Evolutionary conservation across 2,329 filamentous ascomycete genomes (phyloP).

Genomic region (Aspergillus costaricaensis): DNA sequence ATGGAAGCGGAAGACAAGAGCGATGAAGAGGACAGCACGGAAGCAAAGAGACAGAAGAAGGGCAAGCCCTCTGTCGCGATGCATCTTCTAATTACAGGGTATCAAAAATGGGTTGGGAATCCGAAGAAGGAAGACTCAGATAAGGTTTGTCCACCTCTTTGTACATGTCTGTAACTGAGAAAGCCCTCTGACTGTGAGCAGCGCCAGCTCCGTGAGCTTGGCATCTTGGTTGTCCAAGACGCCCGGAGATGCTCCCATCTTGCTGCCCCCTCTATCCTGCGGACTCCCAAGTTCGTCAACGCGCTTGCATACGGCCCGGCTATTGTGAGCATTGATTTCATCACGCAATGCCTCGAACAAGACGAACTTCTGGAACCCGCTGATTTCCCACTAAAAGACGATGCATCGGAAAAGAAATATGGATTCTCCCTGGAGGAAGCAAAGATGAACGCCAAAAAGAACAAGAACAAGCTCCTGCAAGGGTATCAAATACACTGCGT

Average conservation of each 20-base stretch:
- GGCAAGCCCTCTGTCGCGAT: slow-evolving; percentile 67
- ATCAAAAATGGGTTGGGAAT: slow-evolving; percentile 76
- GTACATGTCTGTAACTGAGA: not conserved
- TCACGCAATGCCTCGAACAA: slow-evolving; percentile 73
- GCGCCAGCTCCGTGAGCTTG: slow-evolving; percentile 79
- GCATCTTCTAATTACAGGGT: slow-evolving; percentile 80
- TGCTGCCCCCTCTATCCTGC: slow-evolving; percentile 80
- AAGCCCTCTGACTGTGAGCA: slow-evolving; percentile 38
- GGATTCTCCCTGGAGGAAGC: slow-evolving; percentile 69
- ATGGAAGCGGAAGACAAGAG: slow-evolving; percentile 52
- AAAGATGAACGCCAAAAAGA: slow-evolving; percentile 69
- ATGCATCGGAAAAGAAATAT: slow-evolving; percentile 70
- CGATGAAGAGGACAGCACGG: slow-evolving; percentile 57
- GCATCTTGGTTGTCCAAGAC: slow-evolving; percentile 78
- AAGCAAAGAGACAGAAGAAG: slow-evolving; percentile 64
- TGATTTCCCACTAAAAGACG: slow-evolving; percentile 70
- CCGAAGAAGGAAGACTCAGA: slow-evolving; percentile 75
- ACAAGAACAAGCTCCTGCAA: slow-evolving; percentile 73
- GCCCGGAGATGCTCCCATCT: slow-evolving; percentile 78
- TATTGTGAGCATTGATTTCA: slow-evolving; percentile 74
- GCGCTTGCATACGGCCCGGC: slow-evolving; percentile 79
- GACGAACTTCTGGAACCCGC: slow-evolving; percentile 65
- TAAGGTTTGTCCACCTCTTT: slow-evolving; percentile 60
- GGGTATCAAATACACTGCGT: slow-evolving; percentile 84
- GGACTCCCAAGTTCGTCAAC: slow-evolving; percentile 91